Conservation (phyloP, 306 rosid genomes). For the Quercus rubra region DNA sequence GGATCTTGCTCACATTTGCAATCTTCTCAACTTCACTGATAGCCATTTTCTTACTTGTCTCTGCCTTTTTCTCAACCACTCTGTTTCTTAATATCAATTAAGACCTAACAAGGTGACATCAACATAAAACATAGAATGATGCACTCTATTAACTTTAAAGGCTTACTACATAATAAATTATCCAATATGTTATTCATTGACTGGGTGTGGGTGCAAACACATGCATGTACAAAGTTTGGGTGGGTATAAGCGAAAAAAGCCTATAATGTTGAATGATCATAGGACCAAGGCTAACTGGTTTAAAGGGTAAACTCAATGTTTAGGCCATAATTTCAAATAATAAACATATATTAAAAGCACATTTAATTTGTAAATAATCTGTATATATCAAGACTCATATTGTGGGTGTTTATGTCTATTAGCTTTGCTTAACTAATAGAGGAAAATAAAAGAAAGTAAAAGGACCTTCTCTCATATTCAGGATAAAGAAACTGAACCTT, state of each 20-base stretch:
- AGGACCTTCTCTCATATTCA: neutral
- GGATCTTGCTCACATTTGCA: conserved; percentile 86
- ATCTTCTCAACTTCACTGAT: conserved; percentile 96
- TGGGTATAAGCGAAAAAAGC: too few relatives aligned
- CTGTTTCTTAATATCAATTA: conserved; percentile 79
- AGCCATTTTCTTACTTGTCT: conserved; percentile 83
- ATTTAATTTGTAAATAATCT: too few relatives aligned
- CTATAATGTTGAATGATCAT: too few relatives aligned
- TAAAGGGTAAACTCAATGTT: neutral
- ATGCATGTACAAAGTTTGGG: too few relatives aligned
- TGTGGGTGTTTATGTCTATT: neutral
- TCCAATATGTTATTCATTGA: neutral
- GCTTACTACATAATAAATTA: neutral
- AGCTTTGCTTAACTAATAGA: too few relatives aligned
- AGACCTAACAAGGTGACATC: conserved; percentile 45
- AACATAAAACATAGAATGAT: neutral
- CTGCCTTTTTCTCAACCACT: conserved; percentile 83
- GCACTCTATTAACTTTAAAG: neutral
- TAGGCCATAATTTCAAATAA: neutral
- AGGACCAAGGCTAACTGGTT: neutral
- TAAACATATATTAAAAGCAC: neutral
- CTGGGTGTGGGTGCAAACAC: too few relatives aligned
- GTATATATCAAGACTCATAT: too few relatives aligned
- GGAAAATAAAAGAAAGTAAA: neutral
- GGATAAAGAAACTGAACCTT: conserved; percentile 54